Evolutionary conservation across 495 filamentous ascomycete species (phyloP).

Genomic region (Penicillium samsonianum): DNA sequence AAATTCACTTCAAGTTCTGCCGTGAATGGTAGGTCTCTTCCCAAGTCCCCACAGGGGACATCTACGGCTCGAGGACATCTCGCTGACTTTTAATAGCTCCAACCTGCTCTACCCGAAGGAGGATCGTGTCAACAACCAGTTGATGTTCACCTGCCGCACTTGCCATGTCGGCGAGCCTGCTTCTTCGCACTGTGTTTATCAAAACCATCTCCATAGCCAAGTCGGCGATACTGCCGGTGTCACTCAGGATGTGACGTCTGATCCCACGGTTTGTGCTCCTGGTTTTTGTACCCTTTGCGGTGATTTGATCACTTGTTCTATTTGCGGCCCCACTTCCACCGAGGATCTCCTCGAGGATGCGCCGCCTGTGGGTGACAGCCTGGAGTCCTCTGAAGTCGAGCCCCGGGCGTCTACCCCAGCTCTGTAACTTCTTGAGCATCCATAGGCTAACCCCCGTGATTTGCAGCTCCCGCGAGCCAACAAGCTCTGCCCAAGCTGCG

Average conservation of each 20-base stretch:
- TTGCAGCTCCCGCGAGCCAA: slow-evolving; percentile 82
- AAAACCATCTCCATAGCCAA: slow-evolving; percentile 84
- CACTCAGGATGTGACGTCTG: slow-evolving; percentile 90
- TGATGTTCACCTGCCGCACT: slow-evolving; percentile 83
- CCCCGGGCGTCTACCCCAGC: slow-evolving; percentile 8
- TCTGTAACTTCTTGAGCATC: slow-evolving; percentile 15
- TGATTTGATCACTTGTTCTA: slow-evolving; percentile 49
- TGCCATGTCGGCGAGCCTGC: slow-evolving; percentile 87
- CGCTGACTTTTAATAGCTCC: slow-evolving; percentile 54
- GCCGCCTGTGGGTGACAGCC: slow-evolving; percentile 7
- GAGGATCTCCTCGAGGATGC: slow-evolving; percentile 1
- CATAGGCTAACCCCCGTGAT: slow-evolving; percentile 49
- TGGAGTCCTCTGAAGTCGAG: slow-evolving; percentile 9
- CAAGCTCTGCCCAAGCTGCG: slow-evolving; percentile 79
- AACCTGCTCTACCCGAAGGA: slow-evolving; percentile 99
- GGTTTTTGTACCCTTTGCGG: slow-evolving; percentile 57
- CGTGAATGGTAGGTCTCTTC: slow-evolving; percentile 72
- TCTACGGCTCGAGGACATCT: background rate
- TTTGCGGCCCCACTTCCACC: slow-evolving; percentile 39
- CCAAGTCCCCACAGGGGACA: background rate
- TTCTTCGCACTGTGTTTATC: slow-evolving; percentile 83
- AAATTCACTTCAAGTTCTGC: slow-evolving; percentile 95
- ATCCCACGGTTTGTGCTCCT: slow-evolving; percentile 89
- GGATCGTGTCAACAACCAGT: slow-evolving; percentile 63
- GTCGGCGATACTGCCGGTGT: slow-evolving; percentile 96